phyloP scores from a whole-genome alignment of 2,329 filamentous ascomycete genomes.

The Tetracladium maxilliforme region DNA sequence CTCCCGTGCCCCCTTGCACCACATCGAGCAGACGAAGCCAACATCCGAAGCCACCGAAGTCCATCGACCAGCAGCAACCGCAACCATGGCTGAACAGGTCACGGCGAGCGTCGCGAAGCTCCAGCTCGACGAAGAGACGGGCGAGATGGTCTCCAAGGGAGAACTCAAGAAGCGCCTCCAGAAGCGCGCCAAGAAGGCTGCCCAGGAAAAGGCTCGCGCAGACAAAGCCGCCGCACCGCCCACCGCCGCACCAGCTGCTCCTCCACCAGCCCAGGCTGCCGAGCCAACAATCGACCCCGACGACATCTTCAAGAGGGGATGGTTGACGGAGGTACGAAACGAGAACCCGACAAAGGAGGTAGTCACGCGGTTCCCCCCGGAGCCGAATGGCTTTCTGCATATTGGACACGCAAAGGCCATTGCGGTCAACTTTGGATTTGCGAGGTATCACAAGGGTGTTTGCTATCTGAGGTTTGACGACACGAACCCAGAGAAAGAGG shows the following conservation, averaged over 20 bases:
- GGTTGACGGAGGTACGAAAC: constrained; percentile 57
- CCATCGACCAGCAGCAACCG: background rate
- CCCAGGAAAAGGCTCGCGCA: constrained; percentile 33
- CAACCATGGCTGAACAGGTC: constrained; percentile 30
- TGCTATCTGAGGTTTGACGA: constrained; percentile 79
- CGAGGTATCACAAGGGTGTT: constrained; percentile 46
- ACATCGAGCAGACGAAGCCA: too few relatives aligned
- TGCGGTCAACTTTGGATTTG: constrained; percentile 92
- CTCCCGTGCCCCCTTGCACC: too few relatives aligned
- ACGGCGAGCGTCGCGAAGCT: constrained; percentile 34
- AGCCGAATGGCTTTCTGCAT: constrained; percentile 88
- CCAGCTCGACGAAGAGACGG: constrained; percentile 45
- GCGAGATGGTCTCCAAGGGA: constrained; percentile 50
- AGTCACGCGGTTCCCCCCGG: constrained; percentile 64
- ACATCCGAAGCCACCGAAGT: background rate
- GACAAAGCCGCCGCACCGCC: constrained; percentile 17
- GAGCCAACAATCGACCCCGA: constrained; percentile 35
- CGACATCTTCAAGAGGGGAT: constrained; percentile 69
- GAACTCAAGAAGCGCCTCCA: constrained; percentile 46
- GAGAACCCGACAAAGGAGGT: constrained; percentile 47
- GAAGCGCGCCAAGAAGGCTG: constrained; percentile 42
- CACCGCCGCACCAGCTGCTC: constrained; percentile 10
- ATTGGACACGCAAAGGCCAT: constrained; percentile 94
- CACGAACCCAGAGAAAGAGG: constrained; percentile 87
- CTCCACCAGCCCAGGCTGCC: too few relatives aligned